A percentile compares a stretch with the other conserved stretches of the same genome.
These are phyloP conservation scores for Thalassiosira sp. DNA, from an alignment of 352 stramenopile species.

Conservation along the genomic window DNA sequence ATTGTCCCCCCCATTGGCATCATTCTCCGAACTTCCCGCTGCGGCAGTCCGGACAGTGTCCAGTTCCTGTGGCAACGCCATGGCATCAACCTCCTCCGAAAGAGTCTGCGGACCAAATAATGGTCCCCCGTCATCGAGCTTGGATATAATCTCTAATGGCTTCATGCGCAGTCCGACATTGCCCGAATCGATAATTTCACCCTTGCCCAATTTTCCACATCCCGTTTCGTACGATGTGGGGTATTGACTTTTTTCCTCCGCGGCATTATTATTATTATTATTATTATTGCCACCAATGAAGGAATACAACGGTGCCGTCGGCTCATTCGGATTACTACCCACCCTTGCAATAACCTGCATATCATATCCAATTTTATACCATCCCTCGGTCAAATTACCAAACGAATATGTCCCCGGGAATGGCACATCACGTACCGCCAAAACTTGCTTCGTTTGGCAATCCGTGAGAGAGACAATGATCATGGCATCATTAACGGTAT, in stretches of 20 bases:
- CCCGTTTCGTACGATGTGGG: slow-evolving; percentile 31
- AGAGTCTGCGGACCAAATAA: neutral
- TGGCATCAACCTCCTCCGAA: neutral
- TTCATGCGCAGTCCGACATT: slow-evolving; percentile 19
- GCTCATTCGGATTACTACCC: neutral
- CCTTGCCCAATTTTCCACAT: slow-evolving; percentile 43
- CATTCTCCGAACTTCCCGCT: neutral
- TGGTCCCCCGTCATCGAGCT: neutral
- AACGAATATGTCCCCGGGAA: slow-evolving; percentile 50
- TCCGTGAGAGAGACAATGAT: slow-evolving; percentile 41
- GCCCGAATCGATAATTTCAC: slow-evolving; percentile 29
- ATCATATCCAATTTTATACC: slow-evolving; percentile 47
- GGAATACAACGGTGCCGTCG: slow-evolving; percentile 23
- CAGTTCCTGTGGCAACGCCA: neutral
- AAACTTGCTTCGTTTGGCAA: slow-evolving; percentile 22
- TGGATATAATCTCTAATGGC: neutral
- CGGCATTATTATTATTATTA: no score
- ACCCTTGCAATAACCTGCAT: slow-evolving; percentile 11
- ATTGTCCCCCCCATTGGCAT: neutral
- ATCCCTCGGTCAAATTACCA: slow-evolving; percentile 36
- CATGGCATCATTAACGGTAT: slow-evolving; percentile 39
- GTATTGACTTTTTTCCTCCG: no score
- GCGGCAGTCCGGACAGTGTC: neutral
- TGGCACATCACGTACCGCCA: slow-evolving; percentile 1
- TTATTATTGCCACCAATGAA: slow-evolving; percentile 23